Evolutionary conservation across 306 rosid species (phyloP).

Genomic region (Quercus gilva): DNA sequence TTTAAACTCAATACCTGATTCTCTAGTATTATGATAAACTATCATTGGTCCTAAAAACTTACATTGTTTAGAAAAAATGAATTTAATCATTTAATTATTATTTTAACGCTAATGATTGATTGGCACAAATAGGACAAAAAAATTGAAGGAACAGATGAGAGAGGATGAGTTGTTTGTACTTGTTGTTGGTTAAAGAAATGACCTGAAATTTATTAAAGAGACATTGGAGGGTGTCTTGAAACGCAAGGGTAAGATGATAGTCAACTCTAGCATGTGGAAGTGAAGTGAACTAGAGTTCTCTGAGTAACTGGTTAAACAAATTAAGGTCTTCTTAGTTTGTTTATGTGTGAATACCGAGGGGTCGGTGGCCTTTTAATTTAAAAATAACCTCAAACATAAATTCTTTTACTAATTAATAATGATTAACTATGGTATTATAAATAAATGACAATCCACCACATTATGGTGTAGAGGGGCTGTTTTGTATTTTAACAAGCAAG

Average conservation of each 20-base stretch:
- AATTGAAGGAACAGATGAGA: neutral
- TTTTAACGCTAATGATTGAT: too few species aligned
- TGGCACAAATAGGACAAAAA: too few species aligned
- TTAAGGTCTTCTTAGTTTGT: slow-evolving; percentile 14
- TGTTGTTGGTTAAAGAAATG: neutral
- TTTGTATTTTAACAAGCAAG: too few species aligned
- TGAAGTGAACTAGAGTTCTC: slow-evolving; percentile 22
- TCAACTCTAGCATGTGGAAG: slow-evolving; percentile 68
- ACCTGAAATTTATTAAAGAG: neutral
- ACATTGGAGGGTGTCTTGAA: slow-evolving; percentile 1
- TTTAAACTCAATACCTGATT: too few species aligned
- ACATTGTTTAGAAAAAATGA: too few species aligned
- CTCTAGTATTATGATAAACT: too few species aligned
- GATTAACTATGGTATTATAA: neutral
- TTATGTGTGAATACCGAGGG: slow-evolving; percentile 27
- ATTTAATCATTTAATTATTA: too few species aligned
- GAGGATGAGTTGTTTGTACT: neutral
- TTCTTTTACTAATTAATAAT: neutral
- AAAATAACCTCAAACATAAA: slow-evolving; percentile 12
- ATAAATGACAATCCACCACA: too few species aligned
- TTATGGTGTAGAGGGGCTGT: too few species aligned
- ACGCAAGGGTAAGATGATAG: slow-evolving; percentile 21
- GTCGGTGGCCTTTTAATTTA: slow-evolving; percentile 39
- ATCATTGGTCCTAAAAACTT: too few species aligned
- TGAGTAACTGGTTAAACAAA: slow-evolving; percentile 12